Base-by-base conservation (phyloP, 2,329 filamentous ascomycete genomes). In the Clarireedia paspali region DNA sequence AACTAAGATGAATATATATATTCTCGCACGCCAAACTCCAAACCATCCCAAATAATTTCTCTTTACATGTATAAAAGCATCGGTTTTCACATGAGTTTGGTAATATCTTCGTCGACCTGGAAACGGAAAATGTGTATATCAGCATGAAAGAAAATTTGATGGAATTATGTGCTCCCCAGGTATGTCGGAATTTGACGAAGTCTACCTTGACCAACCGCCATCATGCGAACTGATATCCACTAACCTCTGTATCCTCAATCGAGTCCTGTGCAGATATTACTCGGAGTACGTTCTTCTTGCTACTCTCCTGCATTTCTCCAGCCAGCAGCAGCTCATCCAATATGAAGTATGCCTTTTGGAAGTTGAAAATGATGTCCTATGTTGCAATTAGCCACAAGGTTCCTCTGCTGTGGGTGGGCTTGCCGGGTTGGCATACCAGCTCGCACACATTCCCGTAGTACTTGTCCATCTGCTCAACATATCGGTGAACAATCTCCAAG, bases 371-470 rank as follows among this genome's bases (percentile, higher is more conserved):
- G 30, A 59, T 59, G 40, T 59, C 57, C 53, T 56, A 24, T 17
- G n/a, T 30, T 6, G n/a, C 17, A 10, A 12, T 23, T 14, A 46
- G 42, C 23, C 23, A 14, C 23, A 24, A 6, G 7, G 14, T 46
- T 23, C 42, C 12, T 46, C 20, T 46, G 23, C 12, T 2, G 42
- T 36, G 14, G n/a, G 1, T 20, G 14, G 30, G 23, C 23, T 36
- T 14, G 12, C 42, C 30, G 20, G 12, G 12, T 24, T 44, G 20
- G 57, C 30, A 39, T 57, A 56, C 55, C 62, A 99, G 83, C 77
- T 99, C 94, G 84, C 94, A 99, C 58, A 99, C 94, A 73, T 99
- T 99, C 73, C 94, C 94, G 73, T 97, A 99, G 78, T 99, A 99
- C 74, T 99, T 99, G 80, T 99, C 94, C 94, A 99, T 99, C 76